Evolutionary conservation across 306 rosid species (phyloP), one percentile per base, ranked within the genome.

Genomic region (Medicago lupulina): DNA sequence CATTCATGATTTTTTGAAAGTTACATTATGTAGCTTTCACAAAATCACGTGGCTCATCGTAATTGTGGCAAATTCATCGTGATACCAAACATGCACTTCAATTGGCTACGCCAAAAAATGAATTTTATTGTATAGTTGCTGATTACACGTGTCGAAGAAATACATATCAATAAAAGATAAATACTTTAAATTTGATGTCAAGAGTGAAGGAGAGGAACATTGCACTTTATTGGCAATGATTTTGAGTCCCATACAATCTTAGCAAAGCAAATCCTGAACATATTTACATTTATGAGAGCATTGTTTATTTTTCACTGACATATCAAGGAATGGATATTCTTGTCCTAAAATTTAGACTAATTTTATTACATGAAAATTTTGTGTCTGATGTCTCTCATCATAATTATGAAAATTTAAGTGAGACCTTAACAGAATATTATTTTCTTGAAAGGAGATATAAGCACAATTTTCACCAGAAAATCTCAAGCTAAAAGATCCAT

Each of bases 111-210:
- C 44, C 44, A 40, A 47, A 47, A 47, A 47, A 14, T 5, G 2
- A 14, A 47, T 47, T 47, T 5, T 47, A 6, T 4, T 14, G 14
- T 47, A 4, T 47, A 1, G 13, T 14, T 5, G 16, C 5, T 3
- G 6, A 46, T 46, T 46, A 14, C n/a, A 13, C 4, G 53, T 5
- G 17, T 47, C 5, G 53, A 47, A 47, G 17, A 47, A 13, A 5
- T 47, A 7, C 44, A 47, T 47, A 47, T 47, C 63, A 58, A 23
- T 38, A 21, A 58, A 58, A 21, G 10, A 55, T 18, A 1, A 16
- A 9, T 40, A 40, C 2, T 66, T 83, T 75, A 75, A 75, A 75
- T 73, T 28, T 49, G 64, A 59, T 47, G 36, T 47, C 31, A 19
- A 60, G 28, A 17, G 60, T 25, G 38, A 28, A 63, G 19, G 10